Evolutionary conservation across 345 rosid genomes (phyloP), one percentile per base, ranked within the genome.

Genomic region (Combretum micranthum): DNA sequence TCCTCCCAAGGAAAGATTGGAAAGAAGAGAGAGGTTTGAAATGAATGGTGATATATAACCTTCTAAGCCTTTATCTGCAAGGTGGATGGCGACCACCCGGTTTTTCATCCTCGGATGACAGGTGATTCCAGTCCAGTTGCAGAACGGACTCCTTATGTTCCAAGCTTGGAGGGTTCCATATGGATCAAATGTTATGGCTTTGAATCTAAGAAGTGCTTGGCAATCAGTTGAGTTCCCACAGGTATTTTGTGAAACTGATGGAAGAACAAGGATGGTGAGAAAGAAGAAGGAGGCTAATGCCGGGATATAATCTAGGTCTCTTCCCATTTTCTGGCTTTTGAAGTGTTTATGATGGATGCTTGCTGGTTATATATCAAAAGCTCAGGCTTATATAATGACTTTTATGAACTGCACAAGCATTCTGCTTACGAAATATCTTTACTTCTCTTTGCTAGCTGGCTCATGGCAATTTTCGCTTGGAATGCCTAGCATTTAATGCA

Each of bases 201-300:
- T 53, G 65, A 62, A 45, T 47, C 53, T 44, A 32, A 62, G 44
- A 44, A 62, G 65, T 18, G 53, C 65, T 23, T 62, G 59, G 43
- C 65, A 45, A 52, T 62, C 59, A 8, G 43, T 25, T 47, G 37
- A 52, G 45, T 26, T 44, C 15, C 44, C 49, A 16, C 59, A 62
- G 6, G 26, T 19, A 25, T 42, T 52, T 52, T 44, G 23, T 3
- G 65, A 52, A 44, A 23, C 7, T 44, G 44, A 22, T 44, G 43
- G 57, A 39, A 32, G 39, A 45, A 23, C 39, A 23, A 10, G 56
- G 19, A 25, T 15, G 37, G 47, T 43, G 49, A 53, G 43, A 53
- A 4, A 50, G 51, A 62, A 62, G 12, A 56, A 59, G 26, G 0
- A 15, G 20, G 12, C 18, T 42, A 21, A 12, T 46, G 50, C 19